Base-by-base conservation (phyloP, 495 filamentous ascomycete genomes). In the Annulohypoxylon nitens region DNA sequence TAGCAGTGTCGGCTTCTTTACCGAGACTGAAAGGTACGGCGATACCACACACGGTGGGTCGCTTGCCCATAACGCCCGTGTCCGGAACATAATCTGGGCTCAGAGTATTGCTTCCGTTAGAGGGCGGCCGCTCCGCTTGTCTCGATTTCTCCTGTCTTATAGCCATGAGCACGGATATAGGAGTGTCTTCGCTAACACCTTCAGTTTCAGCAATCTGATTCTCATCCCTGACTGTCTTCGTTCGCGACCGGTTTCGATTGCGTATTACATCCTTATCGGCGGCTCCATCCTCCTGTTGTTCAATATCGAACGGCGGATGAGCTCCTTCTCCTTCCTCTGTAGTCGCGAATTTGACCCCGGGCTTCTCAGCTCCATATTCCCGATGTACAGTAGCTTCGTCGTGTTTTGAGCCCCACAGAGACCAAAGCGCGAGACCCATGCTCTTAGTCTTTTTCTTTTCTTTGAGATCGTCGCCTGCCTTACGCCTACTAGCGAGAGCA, bases 401-500 rank as follows among this genome's bases (percentile, higher is more conserved):
- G 70, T 97, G 94, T 75, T 90, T 96, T 70, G 91, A 93, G 10
- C 92, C 95, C 91, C 94, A 94, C 10, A 89, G 81, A 50, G 88
- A 91, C 95, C 95, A 98, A 34, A 97, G 79, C 36, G 89, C 88
- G 80, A 97, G 84, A 3, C 93, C 94, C 78, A 90, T 89, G 73
- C 92, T 91, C 80, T 86, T 89, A 57, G 78, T 87, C 73, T 87
- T 88, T 77, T 81, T 84, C 79, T 80, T 79, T 36, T 78, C 68
- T 16, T 23, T 47, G 45, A 87, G 71, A 41, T 86, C 83, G 7
- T 82, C 85, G 18, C 84, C 85, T 34, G 86, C 84, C 64, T 80
- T 83, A 51, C 88, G 81, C 59, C 94, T 82, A 1, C 93, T 91
- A 23, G 92, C 95, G 4, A 97, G 82, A 0, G 95, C 93, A 34